Evolutionary conservation across 1,139 yeast genomes (phyloP), one percentile per base, ranked within the genome.

Genomic region (Spencermartinsiella ligniputridi): DNA sequence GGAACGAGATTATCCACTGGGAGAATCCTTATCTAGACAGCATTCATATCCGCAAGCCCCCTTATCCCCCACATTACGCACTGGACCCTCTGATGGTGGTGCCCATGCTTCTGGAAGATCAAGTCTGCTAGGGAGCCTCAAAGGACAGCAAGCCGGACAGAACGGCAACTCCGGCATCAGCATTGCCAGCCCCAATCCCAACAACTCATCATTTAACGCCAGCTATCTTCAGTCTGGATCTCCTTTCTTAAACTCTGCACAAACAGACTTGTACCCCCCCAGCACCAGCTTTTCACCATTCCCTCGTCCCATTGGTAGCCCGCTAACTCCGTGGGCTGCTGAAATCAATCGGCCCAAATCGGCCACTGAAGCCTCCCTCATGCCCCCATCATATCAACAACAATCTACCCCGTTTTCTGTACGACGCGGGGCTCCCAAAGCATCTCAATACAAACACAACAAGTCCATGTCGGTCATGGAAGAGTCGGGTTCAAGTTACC

Each of bases 311-410:
- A 49, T 49, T 17, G 49, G 44, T 4, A 48, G 51, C 18, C 51
- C 51, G 3, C 35, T 45, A 12, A 49, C 57, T 13, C 58, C 59
- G 5, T 55, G 58, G 58, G 46, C 55, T 3, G 53, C 41, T 39
- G 60, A 53, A 36, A 58, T 58, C 39, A 50, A 50, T 40, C 54
- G 64, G 3, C 64, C 64, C 11, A 58, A 57, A 40, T 54, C 60
- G 3, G 63, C 63, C 3, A 57, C 56, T 24, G 56, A 48, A 16
- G 21, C 12, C 11, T 30, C 41, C 9, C 40, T 37, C 27, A 35
- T 37, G 16, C 37, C 36, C 2, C 41, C 34, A 3, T 25, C 45
- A 3, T 36, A 35, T 20, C 42, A 34, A 22, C 38, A 37, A 22
- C 38, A 35, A 27, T 21, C 27, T 12, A 18, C 24, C 5, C 27